Evolutionary conservation across 306 rosid genomes (phyloP).

Genomic region (Abrus pulchellus): DNA sequence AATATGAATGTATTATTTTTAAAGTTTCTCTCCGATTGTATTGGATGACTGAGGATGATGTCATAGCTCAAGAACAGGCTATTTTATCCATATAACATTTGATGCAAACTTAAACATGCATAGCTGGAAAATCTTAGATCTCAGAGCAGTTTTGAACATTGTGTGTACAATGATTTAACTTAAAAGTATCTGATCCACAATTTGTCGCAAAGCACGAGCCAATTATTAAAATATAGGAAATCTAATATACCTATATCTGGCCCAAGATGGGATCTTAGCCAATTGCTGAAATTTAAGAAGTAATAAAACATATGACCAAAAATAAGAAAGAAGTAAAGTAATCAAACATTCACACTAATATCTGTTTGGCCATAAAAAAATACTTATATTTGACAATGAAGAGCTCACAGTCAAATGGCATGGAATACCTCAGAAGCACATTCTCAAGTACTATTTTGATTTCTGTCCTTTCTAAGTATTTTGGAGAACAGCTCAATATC

Average conservation of each 20-base stretch:
- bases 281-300: not conserved
- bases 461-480: constrained; percentile 8
- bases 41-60: constrained; percentile 7
- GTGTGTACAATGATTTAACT: not conserved
- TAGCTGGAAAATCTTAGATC: constrained; percentile 17
- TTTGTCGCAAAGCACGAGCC: constrained; percentile 4
- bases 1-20: constrained; percentile 23
- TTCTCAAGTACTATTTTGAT: constrained; percentile 13
- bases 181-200: not conserved
- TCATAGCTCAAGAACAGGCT: not conserved
- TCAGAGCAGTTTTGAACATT: constrained; percentile 2
- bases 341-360: not conserved
- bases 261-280: not conserved
- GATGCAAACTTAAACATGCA: constrained; percentile 13
- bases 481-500: constrained; percentile 8
- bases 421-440: not conserved
- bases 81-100: constrained; percentile 12
- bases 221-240: not conserved
- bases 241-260: not conserved
- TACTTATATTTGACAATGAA: not conserved
- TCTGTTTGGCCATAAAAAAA: not conserved
- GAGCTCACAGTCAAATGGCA: not conserved
- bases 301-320: not conserved
- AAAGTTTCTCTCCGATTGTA: not conserved
- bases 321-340: too few relatives aligned